A percentile compares a stretch with the other conserved stretches of the same genome.
These are phyloP conservation scores for Dillenia suffruticosa DNA, from an alignment of 164 flowering plant species.

Conservation along the genomic window DNA sequence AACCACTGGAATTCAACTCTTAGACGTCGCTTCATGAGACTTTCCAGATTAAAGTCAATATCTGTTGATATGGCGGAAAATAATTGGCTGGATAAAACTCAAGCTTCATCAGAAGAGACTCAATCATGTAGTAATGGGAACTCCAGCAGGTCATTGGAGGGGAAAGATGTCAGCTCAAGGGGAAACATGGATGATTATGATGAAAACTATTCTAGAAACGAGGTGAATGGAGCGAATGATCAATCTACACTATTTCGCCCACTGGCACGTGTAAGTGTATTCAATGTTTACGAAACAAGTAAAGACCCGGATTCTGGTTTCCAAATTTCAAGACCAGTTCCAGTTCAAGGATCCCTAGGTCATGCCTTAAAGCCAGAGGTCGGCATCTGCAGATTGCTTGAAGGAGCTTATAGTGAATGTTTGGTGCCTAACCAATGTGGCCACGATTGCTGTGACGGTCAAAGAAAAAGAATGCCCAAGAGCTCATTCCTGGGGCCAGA, in stretches of 20 bases:
- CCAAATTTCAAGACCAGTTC: constrained; percentile 20
- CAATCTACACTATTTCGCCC: constrained; percentile 59
- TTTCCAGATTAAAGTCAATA: constrained; percentile 22
- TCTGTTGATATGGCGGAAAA: constrained; percentile 40
- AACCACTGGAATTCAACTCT: constrained; percentile 96
- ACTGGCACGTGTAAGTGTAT: constrained; percentile 69
- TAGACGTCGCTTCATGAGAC: constrained; percentile 50
- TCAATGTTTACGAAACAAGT: constrained; percentile 40
- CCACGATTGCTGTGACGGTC: constrained; percentile 55
- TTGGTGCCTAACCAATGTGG: constrained; percentile 66
- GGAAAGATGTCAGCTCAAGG: constrained; percentile 36
- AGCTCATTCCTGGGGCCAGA: constrained; percentile 77
- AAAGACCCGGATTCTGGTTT: constrained; percentile 25
- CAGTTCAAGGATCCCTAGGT: constrained; percentile 31
- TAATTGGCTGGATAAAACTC: constrained; percentile 48
- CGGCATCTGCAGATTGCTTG: constrained; percentile 40
- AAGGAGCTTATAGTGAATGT: constrained; percentile 38
- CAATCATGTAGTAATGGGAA: constrained; percentile 50
- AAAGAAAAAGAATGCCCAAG: constrained; percentile 7
- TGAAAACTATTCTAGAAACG: constrained; percentile 19
- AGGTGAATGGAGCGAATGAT: constrained; percentile 24
- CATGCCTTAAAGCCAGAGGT: constrained; percentile 41
- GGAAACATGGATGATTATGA: constrained; percentile 30
- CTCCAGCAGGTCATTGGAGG: constrained; percentile 46
- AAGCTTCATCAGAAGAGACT: constrained; percentile 81